Percentiles rank a stretch among this genome's conserved stretches.
phyloP scores from a whole-genome alignment of 768 basidiomycete species.

The Galerina marginata region DNA sequence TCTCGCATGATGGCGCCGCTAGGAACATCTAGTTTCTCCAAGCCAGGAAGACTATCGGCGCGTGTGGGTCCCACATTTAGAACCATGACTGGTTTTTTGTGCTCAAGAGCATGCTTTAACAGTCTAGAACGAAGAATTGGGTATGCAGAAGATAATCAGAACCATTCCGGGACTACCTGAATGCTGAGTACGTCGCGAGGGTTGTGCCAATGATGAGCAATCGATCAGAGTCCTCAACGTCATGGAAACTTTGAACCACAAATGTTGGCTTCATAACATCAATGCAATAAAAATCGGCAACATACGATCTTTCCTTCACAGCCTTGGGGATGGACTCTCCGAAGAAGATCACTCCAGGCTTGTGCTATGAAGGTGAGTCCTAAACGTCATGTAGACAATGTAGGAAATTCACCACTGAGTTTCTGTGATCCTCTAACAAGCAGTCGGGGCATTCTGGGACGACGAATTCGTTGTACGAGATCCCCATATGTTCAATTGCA shows the following conservation, averaged over 20 bases:
- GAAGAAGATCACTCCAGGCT: constrained; percentile 87
- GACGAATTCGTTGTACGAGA: constrained; percentile 76
- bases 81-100: constrained; percentile 78
- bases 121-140: constrained; percentile 51
- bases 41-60: constrained; percentile 69
- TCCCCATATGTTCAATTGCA: constrained; percentile 70
- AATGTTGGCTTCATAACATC: neutral
- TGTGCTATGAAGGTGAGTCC: constrained; percentile 53
- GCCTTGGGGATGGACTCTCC: constrained; percentile 81
- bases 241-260: constrained; percentile 49
- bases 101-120: constrained; percentile 77
- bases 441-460: constrained; percentile 83
- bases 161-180: constrained; percentile 53
- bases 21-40: constrained; percentile 82
- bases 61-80: constrained; percentile 90
- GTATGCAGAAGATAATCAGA: neutral
- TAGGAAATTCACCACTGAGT: constrained; percentile 57
- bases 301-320: constrained; percentile 77
- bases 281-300: neutral
- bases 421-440: constrained; percentile 55
- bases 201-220: constrained; percentile 89
- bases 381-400: neutral
- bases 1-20: constrained; percentile 77
- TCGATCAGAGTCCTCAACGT: constrained; percentile 65
- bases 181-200: constrained; percentile 92